Conservation (phyloP, 2,329 filamentous ascomycete species). For the Thielaviopsis populi region DNA sequence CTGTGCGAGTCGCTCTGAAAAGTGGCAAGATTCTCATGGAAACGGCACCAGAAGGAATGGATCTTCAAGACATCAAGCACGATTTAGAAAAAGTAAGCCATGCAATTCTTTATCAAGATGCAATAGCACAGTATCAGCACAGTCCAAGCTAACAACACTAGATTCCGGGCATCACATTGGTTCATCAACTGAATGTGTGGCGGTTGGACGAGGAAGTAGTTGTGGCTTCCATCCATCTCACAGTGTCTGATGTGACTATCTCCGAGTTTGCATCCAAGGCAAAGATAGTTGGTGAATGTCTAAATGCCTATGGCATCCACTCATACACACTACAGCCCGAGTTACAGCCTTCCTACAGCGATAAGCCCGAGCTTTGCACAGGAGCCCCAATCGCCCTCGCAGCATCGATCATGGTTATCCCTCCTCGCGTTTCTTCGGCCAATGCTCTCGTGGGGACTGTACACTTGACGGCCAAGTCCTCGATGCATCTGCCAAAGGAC, state of each 20-base stretch:
- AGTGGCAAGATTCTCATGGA: constrained; percentile 54
- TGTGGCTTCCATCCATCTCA: constrained; percentile 54
- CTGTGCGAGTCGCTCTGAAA: constrained; percentile 45
- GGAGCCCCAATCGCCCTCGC: background rate
- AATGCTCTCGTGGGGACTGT: background rate
- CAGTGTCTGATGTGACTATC: constrained; percentile 43
- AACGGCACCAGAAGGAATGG: constrained; percentile 45
- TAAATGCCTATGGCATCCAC: constrained; percentile 61
- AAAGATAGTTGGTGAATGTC: constrained; percentile 48
- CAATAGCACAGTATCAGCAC: background rate
- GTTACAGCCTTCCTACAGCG: constrained; percentile 16
- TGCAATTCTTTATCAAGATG: background rate
- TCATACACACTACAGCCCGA: constrained; percentile 58
- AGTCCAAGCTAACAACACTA: constrained; percentile 22
- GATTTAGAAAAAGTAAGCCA: constrained; percentile 47
- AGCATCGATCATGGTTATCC: background rate
- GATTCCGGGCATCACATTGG: constrained; percentile 49
- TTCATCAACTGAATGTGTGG: constrained; percentile 65
- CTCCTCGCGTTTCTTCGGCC: background rate
- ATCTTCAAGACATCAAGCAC: constrained; percentile 47
- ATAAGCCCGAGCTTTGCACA: background rate
- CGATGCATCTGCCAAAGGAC: background rate
- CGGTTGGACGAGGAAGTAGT: constrained; percentile 54
- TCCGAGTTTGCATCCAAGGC: constrained; percentile 45
- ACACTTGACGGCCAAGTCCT: background rate